Evolutionary conservation across 1,284 basidiomycete genomes (phyloP).

Genomic region (Puccinia brachypodii): DNA sequence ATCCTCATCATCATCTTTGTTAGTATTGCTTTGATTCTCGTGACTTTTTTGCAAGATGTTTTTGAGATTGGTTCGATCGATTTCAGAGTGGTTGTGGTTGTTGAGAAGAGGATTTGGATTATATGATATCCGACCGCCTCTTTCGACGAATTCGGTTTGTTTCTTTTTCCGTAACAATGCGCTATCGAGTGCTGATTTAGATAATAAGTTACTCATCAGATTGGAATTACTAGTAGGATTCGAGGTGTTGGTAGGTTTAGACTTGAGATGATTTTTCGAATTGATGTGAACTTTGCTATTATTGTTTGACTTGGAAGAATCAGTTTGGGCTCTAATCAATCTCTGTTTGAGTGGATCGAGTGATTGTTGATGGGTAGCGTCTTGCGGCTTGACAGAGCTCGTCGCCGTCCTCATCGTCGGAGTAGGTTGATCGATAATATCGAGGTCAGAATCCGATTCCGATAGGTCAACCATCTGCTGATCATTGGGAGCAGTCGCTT

Average conservation of each 20-base stretch:
- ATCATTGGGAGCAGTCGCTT: neutral
- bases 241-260: neutral
- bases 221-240: neutral
- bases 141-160: constrained; percentile 18
- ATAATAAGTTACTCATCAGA: neutral
- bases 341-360: neutral
- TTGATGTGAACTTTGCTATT: neutral
- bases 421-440: constrained; percentile 20
- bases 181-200: constrained; percentile 13
- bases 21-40: neutral
- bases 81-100: neutral
- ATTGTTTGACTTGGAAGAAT: neutral
- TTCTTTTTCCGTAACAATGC: constrained; percentile 24
- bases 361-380: neutral
- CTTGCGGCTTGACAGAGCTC: too few species aligned
- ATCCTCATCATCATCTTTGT: neutral
- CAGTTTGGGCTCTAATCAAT: neutral
- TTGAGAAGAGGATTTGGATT: neutral
- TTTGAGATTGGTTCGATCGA: constrained; percentile 2
- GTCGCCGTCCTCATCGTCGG: neutral
- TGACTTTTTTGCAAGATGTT: neutral
- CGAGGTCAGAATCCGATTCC: constrained; percentile 42
- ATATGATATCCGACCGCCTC: constrained; percentile 15
- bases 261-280: neutral
- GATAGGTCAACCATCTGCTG: neutral